Evolutionary conservation across 768 basidiomycete genomes (phyloP).

Genomic region (Kwoniella sp.): DNA sequence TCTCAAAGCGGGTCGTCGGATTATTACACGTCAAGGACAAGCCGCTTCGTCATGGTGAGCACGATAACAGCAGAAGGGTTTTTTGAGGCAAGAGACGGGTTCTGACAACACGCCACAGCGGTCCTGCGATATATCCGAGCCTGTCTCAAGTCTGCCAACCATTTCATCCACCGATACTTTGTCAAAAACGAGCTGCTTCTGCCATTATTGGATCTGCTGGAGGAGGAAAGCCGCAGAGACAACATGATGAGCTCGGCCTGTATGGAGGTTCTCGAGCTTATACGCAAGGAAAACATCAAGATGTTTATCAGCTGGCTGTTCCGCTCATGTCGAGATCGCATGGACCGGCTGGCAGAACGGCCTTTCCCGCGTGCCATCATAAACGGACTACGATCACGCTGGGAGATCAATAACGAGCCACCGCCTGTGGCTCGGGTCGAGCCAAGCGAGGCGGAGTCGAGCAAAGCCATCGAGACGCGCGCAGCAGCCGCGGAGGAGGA

Average conservation of each 20-base stretch:
- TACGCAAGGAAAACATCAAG: constrained; percentile 84
- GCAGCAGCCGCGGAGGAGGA: constrained; percentile 79
- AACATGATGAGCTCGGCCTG: constrained; percentile 91
- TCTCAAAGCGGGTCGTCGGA: constrained; percentile 68
- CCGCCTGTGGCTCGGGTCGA: constrained; percentile 34
- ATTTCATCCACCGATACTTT: constrained; percentile 65
- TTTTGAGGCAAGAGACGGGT: too few species aligned
- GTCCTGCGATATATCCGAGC: constrained; percentile 88
- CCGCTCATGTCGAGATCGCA: constrained; percentile 64
- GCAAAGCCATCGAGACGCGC: constrained; percentile 37
- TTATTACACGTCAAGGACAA: constrained; percentile 81
- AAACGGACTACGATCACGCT: constrained; percentile 49
- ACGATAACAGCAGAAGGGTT: too few species aligned
- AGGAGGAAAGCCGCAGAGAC: constrained; percentile 76
- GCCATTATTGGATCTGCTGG: constrained; percentile 77
- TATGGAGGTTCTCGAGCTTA: constrained; percentile 89
- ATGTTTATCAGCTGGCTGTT: constrained; percentile 78
- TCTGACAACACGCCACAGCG: constrained; percentile 61
- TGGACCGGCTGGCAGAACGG: constrained; percentile 63
- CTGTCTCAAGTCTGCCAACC: constrained; percentile 67
- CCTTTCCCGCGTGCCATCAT: constrained; percentile 60
- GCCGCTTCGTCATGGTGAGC: constrained; percentile 82
- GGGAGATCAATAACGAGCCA: constrained; percentile 85
- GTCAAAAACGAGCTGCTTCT: constrained; percentile 78
- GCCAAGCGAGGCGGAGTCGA: constrained; percentile 21